Conservation (phyloP, 495 filamentous ascomycete species). For the Neurospora sp. region DNA sequence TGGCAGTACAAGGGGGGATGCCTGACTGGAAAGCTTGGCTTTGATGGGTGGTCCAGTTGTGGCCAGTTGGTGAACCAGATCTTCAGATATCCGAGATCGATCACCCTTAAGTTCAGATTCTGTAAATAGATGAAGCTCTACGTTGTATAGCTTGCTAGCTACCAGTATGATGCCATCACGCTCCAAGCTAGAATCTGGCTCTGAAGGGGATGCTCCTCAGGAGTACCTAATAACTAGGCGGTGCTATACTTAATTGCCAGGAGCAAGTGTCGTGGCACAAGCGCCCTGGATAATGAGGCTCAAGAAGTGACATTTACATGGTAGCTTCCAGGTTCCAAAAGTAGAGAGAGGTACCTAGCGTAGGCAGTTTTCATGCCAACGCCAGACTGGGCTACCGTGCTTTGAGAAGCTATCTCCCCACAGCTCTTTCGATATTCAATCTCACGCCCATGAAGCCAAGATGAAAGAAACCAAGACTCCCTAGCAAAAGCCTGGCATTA, state of each 20-base stretch:
- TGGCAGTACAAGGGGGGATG: neutral
- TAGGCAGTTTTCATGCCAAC: neutral
- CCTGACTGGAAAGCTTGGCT: neutral
- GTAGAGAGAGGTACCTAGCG: neutral
- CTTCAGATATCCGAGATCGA: neutral
- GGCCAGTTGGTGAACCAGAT: neutral
- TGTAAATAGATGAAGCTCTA: neutral
- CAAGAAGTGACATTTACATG: neutral
- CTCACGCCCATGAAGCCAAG: neutral
- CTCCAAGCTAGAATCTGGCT: neutral
- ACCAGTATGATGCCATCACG: neutral
- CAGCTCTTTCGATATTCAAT: neutral
- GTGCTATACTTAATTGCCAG: neutral
- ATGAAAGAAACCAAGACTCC: neutral
- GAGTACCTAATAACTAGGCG: neutral
- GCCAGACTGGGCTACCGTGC: neutral
- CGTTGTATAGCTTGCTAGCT: neutral
- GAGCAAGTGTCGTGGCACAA: neutral
- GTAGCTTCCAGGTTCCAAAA: neutral
- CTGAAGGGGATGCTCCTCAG: neutral
- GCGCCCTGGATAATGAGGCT: neutral
- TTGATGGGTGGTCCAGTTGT: neutral
- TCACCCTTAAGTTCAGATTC: neutral
- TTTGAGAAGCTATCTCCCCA: neutral
- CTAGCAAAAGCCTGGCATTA: neutral